Percentiles rank a stretch among this genome's conserved stretches.
Conservation (phyloP, 352 stramenopile genomes). For the Phytophthora pisi region DNA sequence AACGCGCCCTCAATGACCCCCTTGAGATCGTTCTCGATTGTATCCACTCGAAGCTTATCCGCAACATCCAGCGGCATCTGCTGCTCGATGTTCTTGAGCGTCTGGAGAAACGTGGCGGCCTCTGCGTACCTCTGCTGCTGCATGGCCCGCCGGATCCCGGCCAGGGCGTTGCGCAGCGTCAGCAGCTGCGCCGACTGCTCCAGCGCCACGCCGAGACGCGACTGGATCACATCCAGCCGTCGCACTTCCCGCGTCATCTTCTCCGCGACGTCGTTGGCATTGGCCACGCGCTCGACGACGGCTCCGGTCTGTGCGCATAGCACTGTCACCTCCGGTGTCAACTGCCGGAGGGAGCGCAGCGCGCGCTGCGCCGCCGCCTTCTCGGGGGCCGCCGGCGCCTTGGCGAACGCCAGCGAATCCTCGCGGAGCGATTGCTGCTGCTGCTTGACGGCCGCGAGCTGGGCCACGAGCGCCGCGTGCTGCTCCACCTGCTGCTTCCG, state of each 20-base stretch:
- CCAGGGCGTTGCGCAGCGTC: conserved; percentile 78
- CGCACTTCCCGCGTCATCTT: conserved; percentile 90
- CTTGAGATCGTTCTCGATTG: conserved; percentile 86
- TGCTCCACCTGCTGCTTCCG: conserved; percentile 41
- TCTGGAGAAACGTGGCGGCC: conserved; percentile 74
- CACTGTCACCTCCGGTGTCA: conserved; percentile 72
- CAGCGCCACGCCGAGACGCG: conserved; percentile 63
- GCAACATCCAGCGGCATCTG: conserved; percentile 80
- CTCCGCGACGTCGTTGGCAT: conserved; percentile 88
- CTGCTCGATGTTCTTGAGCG: conserved; percentile 77
- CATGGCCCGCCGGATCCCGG: conserved; percentile 78
- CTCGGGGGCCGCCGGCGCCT: conserved; percentile 45
- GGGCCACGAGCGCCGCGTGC: conserved; percentile 67
- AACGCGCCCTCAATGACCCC: conserved; percentile 75
- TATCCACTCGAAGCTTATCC: conserved; percentile 85
- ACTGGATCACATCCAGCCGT: conserved; percentile 82
- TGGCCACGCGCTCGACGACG: conserved; percentile 84
- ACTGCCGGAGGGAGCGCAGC: conserved; percentile 56
- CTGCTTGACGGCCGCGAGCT: conserved; percentile 50
- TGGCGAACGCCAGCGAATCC: conserved; percentile 49
- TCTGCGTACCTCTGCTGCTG: conserved; percentile 72
- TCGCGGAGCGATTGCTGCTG: conserved; percentile 47
- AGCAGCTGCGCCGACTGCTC: conserved; percentile 75
- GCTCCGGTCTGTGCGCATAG: conserved; percentile 79
- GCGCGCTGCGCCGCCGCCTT: conserved; percentile 58